Percentiles rank a stretch among this genome's conserved stretches.
Evolutionary conservation across 2,329 filamentous ascomycete genomes (phyloP).

Genomic region (Camptophora hylomeconis): DNA sequence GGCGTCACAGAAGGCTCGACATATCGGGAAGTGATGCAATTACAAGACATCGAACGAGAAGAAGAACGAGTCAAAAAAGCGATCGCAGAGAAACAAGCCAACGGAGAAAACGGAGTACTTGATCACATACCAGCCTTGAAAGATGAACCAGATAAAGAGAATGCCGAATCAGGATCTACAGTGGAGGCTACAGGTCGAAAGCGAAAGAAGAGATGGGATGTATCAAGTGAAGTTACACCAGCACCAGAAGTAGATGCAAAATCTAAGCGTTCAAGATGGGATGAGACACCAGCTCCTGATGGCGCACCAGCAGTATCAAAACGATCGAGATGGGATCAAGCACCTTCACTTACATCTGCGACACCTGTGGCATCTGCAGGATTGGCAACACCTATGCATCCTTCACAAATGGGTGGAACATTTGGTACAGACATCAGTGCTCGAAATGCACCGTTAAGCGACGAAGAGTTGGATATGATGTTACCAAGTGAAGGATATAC

Average conservation of each 20-base stretch:
- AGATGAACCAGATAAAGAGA: constrained; percentile 54
- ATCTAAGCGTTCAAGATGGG: constrained; percentile 80
- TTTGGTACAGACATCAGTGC: constrained; percentile 73
- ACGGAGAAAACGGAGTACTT: constrained; percentile 44
- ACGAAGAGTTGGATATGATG: constrained; percentile 87
- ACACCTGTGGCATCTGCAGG: constrained; percentile 62
- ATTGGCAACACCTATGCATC: constrained; percentile 34
- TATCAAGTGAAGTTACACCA: constrained; percentile 45
- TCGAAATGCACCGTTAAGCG: constrained; percentile 66
- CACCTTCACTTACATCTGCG: constrained; percentile 57
- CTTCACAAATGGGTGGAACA: too few species aligned
- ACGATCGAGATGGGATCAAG: constrained; percentile 85
- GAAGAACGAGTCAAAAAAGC: constrained; percentile 73
- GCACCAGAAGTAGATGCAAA: constrained; percentile 39
- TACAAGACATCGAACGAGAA: constrained; percentile 81
- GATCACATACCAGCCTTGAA: constrained; percentile 65
- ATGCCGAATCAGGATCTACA: constrained; percentile 55
- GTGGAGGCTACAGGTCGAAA: constrained; percentile 55
- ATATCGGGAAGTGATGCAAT: constrained; percentile 83
- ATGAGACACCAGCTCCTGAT: constrained; percentile 57
- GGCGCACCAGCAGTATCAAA: constrained; percentile 51
- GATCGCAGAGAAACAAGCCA: constrained; percentile 62
- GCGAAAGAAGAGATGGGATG: constrained; percentile 93
- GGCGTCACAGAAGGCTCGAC: constrained; percentile 53
- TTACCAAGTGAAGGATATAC: constrained; percentile 88